Base-by-base conservation (phyloP, 2,329 filamentous ascomycete species). In the Chalaropsis thielavioides region DNA sequence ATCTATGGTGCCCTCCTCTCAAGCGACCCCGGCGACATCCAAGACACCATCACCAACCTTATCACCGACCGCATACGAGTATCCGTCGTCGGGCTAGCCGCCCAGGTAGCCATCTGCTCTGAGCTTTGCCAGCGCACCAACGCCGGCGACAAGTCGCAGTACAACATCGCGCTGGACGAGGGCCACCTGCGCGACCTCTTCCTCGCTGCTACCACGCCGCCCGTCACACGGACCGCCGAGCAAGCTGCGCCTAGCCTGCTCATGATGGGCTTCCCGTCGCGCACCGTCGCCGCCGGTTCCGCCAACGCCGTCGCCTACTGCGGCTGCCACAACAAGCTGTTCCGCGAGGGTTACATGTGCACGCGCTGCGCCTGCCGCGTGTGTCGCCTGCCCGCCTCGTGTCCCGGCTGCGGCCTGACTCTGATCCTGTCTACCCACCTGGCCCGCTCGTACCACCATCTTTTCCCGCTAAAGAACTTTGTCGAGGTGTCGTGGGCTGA, bases 251-350 rank as follows among this genome's bases (percentile, higher is more conserved):
- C 83, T 0, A 85, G 82, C 64, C 78, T 99, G 49, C 82, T 99
- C 31, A 95, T 95, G 89, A 99, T 99, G 92, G 94, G 94, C 3
- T 99, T 99, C 72, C 94, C 94, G 0, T 95, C 90, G 5, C 83
- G 92, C 44, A 88, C 88, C 1, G 83, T 94, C 15, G 89, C 90
- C 63, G 80, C 84, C 1, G 79, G 78, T 43, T 49, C 56, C 19
- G 79, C 79, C 27, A 78, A 80, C 59, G 81, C 85, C 4, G 77
- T 81, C 63, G 91, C 87, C 67, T 84, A 94, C 68, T 99, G 94
- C 74, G 91, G 92, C 4, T 99, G 94, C 72, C 92, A 97, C 75
- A 90, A 89, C 69, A 85, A 85, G 68, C 85, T 92, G 17, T 87
- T 83, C 22, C 80, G 88, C 61, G 90, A 94, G 65, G 94, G 94